Evolutionary conservation across 2,329 filamentous ascomycete genomes (phyloP).

Genomic region (Paracoccidioides lutzii): DNA sequence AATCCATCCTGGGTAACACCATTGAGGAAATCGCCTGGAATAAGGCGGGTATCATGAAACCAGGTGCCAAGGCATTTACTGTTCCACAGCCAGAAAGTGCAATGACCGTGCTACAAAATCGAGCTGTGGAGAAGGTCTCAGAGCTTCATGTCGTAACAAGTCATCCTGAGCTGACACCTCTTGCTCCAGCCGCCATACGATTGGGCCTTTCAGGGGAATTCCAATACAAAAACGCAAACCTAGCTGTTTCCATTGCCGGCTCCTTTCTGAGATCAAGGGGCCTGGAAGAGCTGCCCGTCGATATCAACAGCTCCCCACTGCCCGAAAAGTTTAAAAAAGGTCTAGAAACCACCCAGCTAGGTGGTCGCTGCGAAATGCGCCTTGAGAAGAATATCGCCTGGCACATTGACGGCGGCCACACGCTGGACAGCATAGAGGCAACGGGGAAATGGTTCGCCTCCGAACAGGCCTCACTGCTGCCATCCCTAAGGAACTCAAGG

Average conservation of each 20-base stretch:
- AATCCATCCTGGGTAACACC: conserved; percentile 63
- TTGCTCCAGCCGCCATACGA: conserved; percentile 32
- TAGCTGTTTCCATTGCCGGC: conserved; percentile 41
- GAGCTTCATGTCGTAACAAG: conserved; percentile 36
- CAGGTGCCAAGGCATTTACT: conserved; percentile 49
- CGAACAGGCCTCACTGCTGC: conserved; percentile 14
- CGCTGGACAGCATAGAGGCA: conserved; percentile 64
- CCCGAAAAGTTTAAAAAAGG: conserved; percentile 52
- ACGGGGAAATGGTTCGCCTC: conserved; percentile 65
- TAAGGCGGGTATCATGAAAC: conserved; percentile 77
- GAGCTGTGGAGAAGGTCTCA: conserved; percentile 39
- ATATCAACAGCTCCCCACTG: conserved; percentile 33
- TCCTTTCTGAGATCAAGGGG: conserved; percentile 28
- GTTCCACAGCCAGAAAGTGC: conserved; percentile 44
- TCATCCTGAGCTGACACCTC: conserved; percentile 34
- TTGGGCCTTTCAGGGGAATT: conserved; percentile 50
- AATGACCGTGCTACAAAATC: conserved; percentile 42
- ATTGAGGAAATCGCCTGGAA: conserved; percentile 82
- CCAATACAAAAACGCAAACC: conserved; percentile 49
- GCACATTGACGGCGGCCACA: conserved; percentile 83
- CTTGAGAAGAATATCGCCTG: conserved; percentile 49
- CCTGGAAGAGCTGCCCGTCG: conserved; percentile 22
- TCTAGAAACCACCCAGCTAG: conserved; percentile 52
- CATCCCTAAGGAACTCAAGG: conserved; percentile 10
- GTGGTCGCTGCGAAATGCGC: conserved; percentile 65